These are phyloP conservation scores for Areca catechu DNA, from an alignment of 176 grass and related monocot species.

Conservation along the genomic window DNA sequence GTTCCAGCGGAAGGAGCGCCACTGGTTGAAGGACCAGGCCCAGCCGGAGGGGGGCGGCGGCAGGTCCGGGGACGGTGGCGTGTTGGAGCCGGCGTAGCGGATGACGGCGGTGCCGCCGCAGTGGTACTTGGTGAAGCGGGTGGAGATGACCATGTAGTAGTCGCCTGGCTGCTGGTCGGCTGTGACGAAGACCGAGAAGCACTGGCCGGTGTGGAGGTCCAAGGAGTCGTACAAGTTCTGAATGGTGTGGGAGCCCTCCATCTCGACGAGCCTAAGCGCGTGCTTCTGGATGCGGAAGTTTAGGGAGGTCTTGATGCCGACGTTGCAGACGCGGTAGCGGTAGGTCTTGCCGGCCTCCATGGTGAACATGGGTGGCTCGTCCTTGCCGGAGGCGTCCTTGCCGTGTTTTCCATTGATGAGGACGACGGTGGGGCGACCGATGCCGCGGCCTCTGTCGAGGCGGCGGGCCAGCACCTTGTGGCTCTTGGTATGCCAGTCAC, in stretches of 20 bases:
- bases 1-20: constrained; percentile 90
- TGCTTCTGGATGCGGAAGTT: constrained; percentile 82
- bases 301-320: constrained; percentile 59
- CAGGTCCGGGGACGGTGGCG: constrained; percentile 38
- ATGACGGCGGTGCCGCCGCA: constrained; percentile 33
- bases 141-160: constrained; percentile 62
- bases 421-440: constrained; percentile 56
- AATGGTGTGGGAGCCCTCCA: constrained; percentile 92
- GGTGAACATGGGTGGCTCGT: constrained; percentile 48
- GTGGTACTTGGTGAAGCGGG: constrained; percentile 64
- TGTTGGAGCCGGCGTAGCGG: constrained; percentile 54
- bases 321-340: constrained; percentile 84
- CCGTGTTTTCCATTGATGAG: constrained; percentile 77
- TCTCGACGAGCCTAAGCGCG: constrained; percentile 54
- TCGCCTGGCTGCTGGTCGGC: constrained; percentile 62
- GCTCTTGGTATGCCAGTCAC: constrained; percentile 86
- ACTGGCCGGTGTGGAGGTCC: constrained; percentile 75
- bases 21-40: constrained; percentile 92
- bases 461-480: constrained; percentile 42
- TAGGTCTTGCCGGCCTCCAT: constrained; percentile 68
- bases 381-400: constrained; percentile 32
- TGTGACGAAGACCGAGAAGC: constrained; percentile 63
- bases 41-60: constrained; percentile 55
- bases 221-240: constrained; percentile 71
- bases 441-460: constrained; percentile 54